Evolutionary conservation across 768 basidiomycete species (phyloP), one percentile per base, ranked within the genome.

Genomic region (Russula sp.): DNA sequence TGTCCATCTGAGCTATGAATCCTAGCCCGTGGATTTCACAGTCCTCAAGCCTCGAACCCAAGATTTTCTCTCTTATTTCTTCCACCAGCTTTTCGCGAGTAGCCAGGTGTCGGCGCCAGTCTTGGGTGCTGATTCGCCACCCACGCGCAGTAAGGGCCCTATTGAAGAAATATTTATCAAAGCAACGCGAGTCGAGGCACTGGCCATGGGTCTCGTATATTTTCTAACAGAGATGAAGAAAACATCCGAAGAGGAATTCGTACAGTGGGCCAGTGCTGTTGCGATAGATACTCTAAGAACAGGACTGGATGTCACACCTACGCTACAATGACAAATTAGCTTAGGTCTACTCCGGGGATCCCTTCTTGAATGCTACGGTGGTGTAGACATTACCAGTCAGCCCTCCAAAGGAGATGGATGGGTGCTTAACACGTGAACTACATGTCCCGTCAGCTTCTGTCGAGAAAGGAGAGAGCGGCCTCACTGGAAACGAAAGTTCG

Each of bases 1-100:
- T 6, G 24, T 36, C 52, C 10, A 18, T 16, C 46, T 55, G 13
- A 51, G 57, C 32, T 57, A 1, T 22, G 10, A 61, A 30, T 10
- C 9, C 20, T 71, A 96, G 94, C 91, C 95, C 20, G 80, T 98
- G 52, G 91, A 96, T 71, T 98, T 98, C 72, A 88, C 86, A 0
- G 63, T 77, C 0, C 80, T 96, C 55, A 88, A 90, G 67, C 73
- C 83, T 5, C 81, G 81, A 62, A 83, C 89, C 7, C 77, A 71
- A 2, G 74, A 73, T 18, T 98, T 98, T 75, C 77, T 98, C 49
- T 78, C 77, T 61, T 84, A 87, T 61, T 76, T 98, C 57, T 78
- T 98, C 63, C 74, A 79, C 9, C 81, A 88, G 59, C 73, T 92
- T 22, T 83, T 97, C 69, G 74, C 92, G 61, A 84, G 82, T 58